Percentiles rank a stretch among this genome's conserved stretches.
Evolutionary conservation across 768 basidiomycete genomes (phyloP).

Genomic region (Gloeostereum incarnatum): DNA sequence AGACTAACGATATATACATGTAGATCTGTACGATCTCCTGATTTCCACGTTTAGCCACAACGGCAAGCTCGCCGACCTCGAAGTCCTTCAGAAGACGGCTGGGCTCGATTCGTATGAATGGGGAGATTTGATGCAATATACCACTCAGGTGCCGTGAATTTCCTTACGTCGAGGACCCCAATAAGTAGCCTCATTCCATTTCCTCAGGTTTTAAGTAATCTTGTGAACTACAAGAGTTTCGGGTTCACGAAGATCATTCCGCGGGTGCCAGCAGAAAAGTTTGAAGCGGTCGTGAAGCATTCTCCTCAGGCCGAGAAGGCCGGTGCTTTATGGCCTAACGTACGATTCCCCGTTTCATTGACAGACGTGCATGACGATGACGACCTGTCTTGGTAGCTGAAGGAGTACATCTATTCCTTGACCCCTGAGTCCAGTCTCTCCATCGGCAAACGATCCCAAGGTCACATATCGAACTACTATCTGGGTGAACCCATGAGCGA

Average conservation of each 20-base stretch:
- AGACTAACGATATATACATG: constrained; percentile 23
- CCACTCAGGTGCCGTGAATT: constrained; percentile 69
- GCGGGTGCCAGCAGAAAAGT: constrained; percentile 50
- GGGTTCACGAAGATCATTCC: constrained; percentile 85
- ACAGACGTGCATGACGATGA: not conserved
- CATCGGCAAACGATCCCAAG: constrained; percentile 72
- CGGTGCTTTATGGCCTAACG: constrained; percentile 53
- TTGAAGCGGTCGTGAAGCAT: constrained; percentile 49
- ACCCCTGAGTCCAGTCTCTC: constrained; percentile 57
- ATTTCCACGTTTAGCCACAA: constrained; percentile 58
- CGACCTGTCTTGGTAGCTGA: constrained; percentile 34
- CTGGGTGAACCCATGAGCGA: constrained; percentile 66
- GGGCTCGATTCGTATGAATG: constrained; percentile 53
- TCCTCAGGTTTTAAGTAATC: constrained; percentile 45
- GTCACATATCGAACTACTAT: constrained; percentile 83
- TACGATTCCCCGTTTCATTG: constrained; percentile 11
- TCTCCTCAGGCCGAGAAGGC: constrained; percentile 54
- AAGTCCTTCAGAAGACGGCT: constrained; percentile 39
- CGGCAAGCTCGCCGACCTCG: constrained; percentile 49
- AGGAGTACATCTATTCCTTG: constrained; percentile 63
- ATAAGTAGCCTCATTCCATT: not conserved
- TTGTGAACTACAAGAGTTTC: constrained; percentile 73
- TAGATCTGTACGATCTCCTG: constrained; percentile 61
- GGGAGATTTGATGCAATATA: constrained; percentile 62
- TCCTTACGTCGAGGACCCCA: constrained; percentile 13